Percentiles rank a stretch among this genome's conserved stretches.
Conservation (phyloP, 2,329 filamentous ascomycete genomes). For the Colletotrichum eremochloae region DNA sequence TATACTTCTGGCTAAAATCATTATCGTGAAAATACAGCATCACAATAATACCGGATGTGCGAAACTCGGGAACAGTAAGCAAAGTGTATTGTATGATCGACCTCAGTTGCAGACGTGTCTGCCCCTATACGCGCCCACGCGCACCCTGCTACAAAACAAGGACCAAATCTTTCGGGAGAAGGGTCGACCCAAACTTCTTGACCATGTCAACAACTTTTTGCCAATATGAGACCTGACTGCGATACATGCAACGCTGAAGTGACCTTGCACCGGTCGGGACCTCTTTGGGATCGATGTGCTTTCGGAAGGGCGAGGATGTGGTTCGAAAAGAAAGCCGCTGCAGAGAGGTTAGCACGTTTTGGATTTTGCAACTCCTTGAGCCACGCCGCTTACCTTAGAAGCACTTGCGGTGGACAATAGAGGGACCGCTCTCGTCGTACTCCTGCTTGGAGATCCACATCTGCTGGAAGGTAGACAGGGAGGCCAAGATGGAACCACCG, state of each 20-base stretch:
- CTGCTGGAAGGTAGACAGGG: conserved; percentile 99
- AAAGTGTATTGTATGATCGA: conserved; percentile 70
- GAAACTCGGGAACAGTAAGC: conserved; percentile 46
- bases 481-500: conserved; percentile 99
- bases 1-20: conserved; percentile 32
- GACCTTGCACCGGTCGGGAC: conserved; percentile 59
- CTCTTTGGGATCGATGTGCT: conserved; percentile 59
- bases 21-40: conserved; percentile 13
- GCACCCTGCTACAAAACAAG: conserved; percentile 65
- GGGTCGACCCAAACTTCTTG: conserved; percentile 65
- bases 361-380: background rate
- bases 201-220: conserved; percentile 70
- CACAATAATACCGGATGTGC: conserved; percentile 13
- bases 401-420: conserved; percentile 99
- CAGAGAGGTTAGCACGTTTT: background rate
- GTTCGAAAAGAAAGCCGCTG: conserved; percentile 37
- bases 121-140: conserved; percentile 62
- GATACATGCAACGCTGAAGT: conserved; percentile 61
- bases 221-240: conserved; percentile 67
- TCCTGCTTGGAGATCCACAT: conserved; percentile 99
- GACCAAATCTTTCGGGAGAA: conserved; percentile 62
- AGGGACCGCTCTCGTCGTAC: conserved; percentile 99
- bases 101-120: conserved; percentile 65
- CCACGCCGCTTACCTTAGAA: conserved; percentile 81
- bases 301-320: conserved; percentile 51